Evolutionary conservation across 129 eudicot genomes (phyloP), one percentile per base, ranked within the genome.

Genomic region (Silybum marianum): DNA sequence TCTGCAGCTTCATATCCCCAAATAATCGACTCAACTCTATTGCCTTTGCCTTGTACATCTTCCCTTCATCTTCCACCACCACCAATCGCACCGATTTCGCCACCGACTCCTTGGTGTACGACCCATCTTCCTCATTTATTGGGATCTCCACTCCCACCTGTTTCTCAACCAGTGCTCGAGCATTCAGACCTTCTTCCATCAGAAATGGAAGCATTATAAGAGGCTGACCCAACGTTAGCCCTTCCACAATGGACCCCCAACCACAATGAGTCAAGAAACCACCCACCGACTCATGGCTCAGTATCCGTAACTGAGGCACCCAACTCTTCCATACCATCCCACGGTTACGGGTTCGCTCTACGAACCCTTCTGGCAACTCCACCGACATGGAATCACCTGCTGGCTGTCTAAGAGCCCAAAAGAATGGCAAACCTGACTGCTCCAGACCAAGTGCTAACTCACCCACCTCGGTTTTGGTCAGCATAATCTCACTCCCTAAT

Each of bases 191-290:
- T 83, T 87, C 90, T 36, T 91, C 96, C 11, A 84, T 77, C 78
- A 83, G 46, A 69, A 91, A 85, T 0, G 90, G 93, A 71, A 91
- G 78, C 90, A 85, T 79, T 9, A 86, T 73, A 6, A 90, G 38
- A 16, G 95, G 89, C 21, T 18, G 85, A 7, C 96, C 91, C 14
- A 77, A 68, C 70, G 18, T 76, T 0, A 88, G 78, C 30, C 90
- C 96, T 66, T 91, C 91, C 63, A 85, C 84, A 42, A 85, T 69
- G 0, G 91, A 91, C 21, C 89, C 67, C 92, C 89, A 88, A 7
- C 96, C 96, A 46, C 91, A 85, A 16, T 91, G 96, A 71, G 89
- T 87, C 89, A 91, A 75, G 83, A 91, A 91, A 0, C 87, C 88
- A 14, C 91, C 92, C 42, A 88, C 78, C 1, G 90, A 90, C 18